Evolutionary conservation across 495 filamentous ascomycete genomes (phyloP).

Genomic region (Aspergillus nanangensis): DNA sequence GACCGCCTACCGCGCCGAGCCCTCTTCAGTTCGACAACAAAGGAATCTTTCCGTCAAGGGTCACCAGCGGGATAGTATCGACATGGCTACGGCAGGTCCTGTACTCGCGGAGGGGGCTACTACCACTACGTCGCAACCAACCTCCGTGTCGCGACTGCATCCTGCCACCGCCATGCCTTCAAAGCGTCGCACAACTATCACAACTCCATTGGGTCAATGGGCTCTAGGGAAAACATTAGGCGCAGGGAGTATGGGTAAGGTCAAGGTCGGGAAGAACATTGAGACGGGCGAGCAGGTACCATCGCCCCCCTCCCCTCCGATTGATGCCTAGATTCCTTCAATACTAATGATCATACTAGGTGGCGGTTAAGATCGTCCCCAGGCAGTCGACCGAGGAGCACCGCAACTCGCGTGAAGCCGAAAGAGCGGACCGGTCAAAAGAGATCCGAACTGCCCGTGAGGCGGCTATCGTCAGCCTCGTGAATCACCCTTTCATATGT

Average conservation of each 20-base stretch:
- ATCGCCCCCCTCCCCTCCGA: not conserved
- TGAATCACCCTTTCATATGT: constrained; percentile 95
- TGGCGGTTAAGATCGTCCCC: constrained; percentile 98
- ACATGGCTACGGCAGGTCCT: constrained; percentile 49
- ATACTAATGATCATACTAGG: constrained; percentile 45
- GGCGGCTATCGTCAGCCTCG: constrained; percentile 92
- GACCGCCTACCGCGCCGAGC: constrained; percentile 48
- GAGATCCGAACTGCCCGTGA: constrained; percentile 94
- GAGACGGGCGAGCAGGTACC: constrained; percentile 78
- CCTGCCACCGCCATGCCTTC: constrained; percentile 40
- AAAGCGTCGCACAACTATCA: constrained; percentile 76
- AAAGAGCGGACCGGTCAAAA: constrained; percentile 90
- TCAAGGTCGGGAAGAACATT: constrained; percentile 78
- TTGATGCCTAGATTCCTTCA: not conserved
- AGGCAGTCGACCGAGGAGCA: constrained; percentile 81
- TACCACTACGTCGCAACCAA: constrained; percentile 40
- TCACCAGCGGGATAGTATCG: constrained; percentile 47
- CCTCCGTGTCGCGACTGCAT: constrained; percentile 28
- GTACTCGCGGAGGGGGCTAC: constrained; percentile 31
- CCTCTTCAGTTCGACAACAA: constrained; percentile 37
- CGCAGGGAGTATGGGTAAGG: constrained; percentile 96
- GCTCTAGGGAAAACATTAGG: constrained; percentile 95
- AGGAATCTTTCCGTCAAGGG: constrained; percentile 42
- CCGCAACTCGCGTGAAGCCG: constrained; percentile 72
- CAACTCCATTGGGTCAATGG: constrained; percentile 82